Evolutionary conservation across 306 rosid species (phyloP).

Genomic region (Cicer yamashitae): DNA sequence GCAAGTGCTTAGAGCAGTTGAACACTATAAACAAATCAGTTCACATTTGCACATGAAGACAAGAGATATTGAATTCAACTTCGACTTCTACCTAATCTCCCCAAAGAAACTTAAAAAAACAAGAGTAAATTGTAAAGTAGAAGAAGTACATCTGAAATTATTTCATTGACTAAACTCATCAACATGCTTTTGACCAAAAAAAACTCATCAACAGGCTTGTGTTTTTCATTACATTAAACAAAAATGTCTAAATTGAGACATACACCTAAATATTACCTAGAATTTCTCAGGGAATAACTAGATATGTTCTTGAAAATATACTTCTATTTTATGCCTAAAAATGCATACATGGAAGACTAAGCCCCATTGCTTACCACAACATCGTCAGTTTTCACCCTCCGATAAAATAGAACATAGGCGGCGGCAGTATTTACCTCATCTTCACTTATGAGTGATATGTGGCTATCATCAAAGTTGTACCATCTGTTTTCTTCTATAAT

Average conservation of each 20-base stretch:
- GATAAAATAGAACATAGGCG: conserved; percentile 92
- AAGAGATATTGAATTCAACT: conserved; percentile 25
- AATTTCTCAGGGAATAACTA: conserved; percentile 24
- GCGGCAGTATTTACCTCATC: conserved; percentile 92
- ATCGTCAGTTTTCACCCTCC: conserved; percentile 75
- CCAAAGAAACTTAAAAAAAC: conserved; percentile 21
- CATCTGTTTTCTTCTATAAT: conserved; percentile 88
- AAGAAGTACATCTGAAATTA: conserved; percentile 24
- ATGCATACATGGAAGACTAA: conserved; percentile 44
- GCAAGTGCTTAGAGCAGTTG: conserved; percentile 17
- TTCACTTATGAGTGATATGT: conserved; percentile 83
- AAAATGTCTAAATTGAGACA: conserved; percentile 35
- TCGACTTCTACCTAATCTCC: not conserved
- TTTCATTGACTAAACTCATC: conserved; percentile 41
- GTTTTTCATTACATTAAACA: conserved; percentile 11
- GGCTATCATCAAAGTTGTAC: conserved; percentile 95
- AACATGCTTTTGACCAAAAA: conserved; percentile 15
- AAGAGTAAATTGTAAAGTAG: not conserved
- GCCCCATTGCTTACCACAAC: conserved; percentile 63
- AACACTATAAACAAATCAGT: conserved; percentile 22
- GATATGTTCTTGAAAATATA: conserved; percentile 36
- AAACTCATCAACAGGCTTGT: conserved; percentile 45
- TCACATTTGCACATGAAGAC: not conserved
- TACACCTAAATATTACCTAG: conserved; percentile 37
- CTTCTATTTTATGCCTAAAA: conserved; percentile 44